Evolutionary conservation across 495 filamentous ascomycete genomes (phyloP), one percentile per base, ranked within the genome.

Genomic region (Cetradonia linearis): DNA sequence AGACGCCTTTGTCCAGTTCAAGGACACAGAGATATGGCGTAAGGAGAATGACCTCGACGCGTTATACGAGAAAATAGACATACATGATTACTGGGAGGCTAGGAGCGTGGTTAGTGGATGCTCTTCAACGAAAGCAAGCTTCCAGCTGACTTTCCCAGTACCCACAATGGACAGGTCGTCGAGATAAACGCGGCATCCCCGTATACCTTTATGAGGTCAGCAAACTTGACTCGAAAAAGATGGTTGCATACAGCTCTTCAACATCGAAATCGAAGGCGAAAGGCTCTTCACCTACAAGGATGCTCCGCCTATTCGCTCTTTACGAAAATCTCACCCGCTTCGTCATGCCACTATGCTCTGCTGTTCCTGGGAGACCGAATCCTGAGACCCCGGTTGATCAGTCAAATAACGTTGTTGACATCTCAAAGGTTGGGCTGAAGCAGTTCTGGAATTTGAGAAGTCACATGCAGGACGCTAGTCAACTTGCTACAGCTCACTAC

Each of bases 371-470:
- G 60, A 79, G 91, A 65, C 80, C 84, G 4, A 76, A 90, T 69
- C 77, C 83, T 16, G 63, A 83, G 54, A 89, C 84, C 11, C 90
- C 90, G 3, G 86, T 93, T 50, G 87, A 88, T n/a, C 83, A 89
- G 57, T 86, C 82, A 59, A 94, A 85, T 64, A 94, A 93, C 70
- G 92, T 95, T 57, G 89, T 94, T 58, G 89, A 96, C 70, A 85
- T 96, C 56, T 86, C 82, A 54, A 79, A 82, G 34, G 89, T 95
- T 5, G 87, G 88, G 18, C 70, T 96, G 71, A 87, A 87, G 76
- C 89, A 92, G 74, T 92, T 96, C 68, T 96, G 91, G 91, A 90
- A 91, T 71, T 74, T 96, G 68, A 89, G 90, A 77, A 73, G 73
- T 10, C 89, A 95, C 69, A 93, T 96, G 89, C 90, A 95, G 72